A percentile compares a stretch with the other conserved stretches of the same genome.
phyloP scores from a whole-genome alignment of 1,284 basidiomycete genomes.

The Takashimella koratensis region DNA sequence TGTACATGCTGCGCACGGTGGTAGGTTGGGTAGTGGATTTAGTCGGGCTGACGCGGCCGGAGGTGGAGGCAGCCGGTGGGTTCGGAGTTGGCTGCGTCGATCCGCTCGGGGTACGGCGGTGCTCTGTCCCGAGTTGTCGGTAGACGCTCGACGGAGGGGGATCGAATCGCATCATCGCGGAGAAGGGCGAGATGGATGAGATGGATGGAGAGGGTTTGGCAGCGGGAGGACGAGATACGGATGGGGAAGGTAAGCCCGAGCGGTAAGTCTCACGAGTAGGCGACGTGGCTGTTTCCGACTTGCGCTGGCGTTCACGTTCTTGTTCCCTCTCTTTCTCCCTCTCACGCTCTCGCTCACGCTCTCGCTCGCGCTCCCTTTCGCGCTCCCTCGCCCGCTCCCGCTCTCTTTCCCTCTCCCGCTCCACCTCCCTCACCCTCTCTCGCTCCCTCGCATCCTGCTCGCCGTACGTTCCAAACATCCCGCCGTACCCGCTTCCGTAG shows the following conservation, averaged over 20 bases:
- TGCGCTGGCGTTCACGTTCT: slow-evolving; percentile 4
- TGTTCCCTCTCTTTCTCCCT: slow-evolving; percentile 4
- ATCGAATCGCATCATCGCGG: background rate
- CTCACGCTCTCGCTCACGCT: slow-evolving; percentile 3
- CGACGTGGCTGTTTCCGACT: background rate
- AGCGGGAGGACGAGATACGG: background rate
- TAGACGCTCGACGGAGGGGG: background rate
- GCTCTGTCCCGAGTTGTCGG: background rate
- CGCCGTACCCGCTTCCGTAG: background rate
- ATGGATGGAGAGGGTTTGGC: background rate
- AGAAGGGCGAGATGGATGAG: background rate
- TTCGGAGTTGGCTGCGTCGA: no score
- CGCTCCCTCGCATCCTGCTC: slow-evolving; percentile 11
- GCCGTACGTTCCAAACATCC: slow-evolving; percentile 2
- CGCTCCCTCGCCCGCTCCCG: slow-evolving; percentile 6
- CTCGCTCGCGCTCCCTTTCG: slow-evolving; percentile 5
- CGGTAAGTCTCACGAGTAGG: background rate
- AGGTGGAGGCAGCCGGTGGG: background rate
- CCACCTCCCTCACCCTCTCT: slow-evolving; percentile 4
- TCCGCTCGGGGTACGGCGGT: background rate
- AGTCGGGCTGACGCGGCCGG: background rate
- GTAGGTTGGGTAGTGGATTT: background rate
- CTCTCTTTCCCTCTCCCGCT: slow-evolving; percentile 9
- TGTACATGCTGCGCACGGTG: slow-evolving; percentile 17
- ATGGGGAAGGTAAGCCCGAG: background rate